Conservation (phyloP, 2,329 filamentous ascomycete species). For the Neopestalotiopsis sp. region DNA sequence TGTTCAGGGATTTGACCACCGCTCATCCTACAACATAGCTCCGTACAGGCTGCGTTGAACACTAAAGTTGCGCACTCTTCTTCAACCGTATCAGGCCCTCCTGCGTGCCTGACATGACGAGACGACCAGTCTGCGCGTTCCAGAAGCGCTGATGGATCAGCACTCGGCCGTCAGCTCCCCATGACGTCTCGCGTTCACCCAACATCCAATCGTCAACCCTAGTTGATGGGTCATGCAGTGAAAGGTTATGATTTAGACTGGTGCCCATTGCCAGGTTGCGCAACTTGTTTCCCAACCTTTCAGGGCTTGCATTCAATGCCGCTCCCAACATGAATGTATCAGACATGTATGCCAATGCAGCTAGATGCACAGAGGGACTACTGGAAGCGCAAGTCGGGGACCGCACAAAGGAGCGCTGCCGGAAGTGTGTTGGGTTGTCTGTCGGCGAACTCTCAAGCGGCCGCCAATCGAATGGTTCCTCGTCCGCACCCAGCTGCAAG, state of each 20-base stretch:
- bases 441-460: neutral
- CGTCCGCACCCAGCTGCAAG: conserved; percentile 3
- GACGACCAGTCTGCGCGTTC: conserved; percentile 5
- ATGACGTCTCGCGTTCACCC: conserved; percentile 22
- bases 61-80: neutral
- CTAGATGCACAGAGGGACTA: conserved; percentile 5
- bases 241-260: conserved; percentile 24
- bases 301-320: conserved; percentile 16
- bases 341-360: conserved; percentile 22
- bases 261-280: conserved; percentile 22
- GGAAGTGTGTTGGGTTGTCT: conserved; percentile 2
- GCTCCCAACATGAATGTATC: conserved; percentile 21
- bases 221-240: conserved; percentile 20
- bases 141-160: conserved; percentile 21
- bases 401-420: neutral
- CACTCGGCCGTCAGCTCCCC: conserved; percentile 21
- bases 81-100: conserved; percentile 21
- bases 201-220: conserved; percentile 23
- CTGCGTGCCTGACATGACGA: conserved; percentile 21
- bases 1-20: no score
- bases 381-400: neutral
- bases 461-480: conserved; percentile 15
- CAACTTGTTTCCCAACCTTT: neutral
- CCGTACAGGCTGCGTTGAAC: no score
- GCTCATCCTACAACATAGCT: no score